A percentile compares a stretch with the other conserved stretches of the same genome.
phyloP scores from a whole-genome alignment of 148 eudicot species.

The Rhododendron vialii region DNA sequence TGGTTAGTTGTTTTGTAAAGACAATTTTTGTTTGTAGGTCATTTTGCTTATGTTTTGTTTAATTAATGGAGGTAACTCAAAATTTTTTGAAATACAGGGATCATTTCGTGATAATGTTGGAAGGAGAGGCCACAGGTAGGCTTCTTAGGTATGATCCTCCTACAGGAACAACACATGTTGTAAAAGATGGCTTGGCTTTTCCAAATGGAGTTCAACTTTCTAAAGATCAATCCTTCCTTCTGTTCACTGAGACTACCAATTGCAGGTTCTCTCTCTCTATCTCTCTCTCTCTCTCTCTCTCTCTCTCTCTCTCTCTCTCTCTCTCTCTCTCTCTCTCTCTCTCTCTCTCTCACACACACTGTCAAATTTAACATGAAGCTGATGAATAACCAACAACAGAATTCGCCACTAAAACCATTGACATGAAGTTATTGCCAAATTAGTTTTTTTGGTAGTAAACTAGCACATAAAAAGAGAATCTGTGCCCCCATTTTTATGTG shows the following conservation, averaged over 20 bases:
- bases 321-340: background rate
- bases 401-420: background rate
- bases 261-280: conserved; percentile 52
- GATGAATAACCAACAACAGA: background rate
- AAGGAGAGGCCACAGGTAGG: conserved; percentile 88
- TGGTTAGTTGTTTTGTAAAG: background rate
- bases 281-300: conserved; percentile 14
- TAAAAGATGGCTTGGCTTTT: conserved; percentile 70
- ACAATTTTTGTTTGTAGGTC: background rate
- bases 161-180: conserved; percentile 67
- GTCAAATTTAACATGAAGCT: background rate
- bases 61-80: background rate
- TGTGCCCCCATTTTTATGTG: background rate
- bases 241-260: conserved; percentile 82
- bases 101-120: conserved; percentile 72
- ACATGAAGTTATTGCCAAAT: background rate
- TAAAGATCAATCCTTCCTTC: conserved; percentile 66
- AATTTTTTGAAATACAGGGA: conserved; percentile 34
- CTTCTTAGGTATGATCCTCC: conserved; percentile 82
- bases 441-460: background rate
- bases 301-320: background rate
- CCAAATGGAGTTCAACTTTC: conserved; percentile 93
- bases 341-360: background rate
- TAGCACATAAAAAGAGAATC: background rate
- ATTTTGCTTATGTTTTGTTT: background rate